A percentile compares a stretch with the other conserved stretches of the same genome.
phyloP scores from a whole-genome alignment of 1,139 yeast species.

The Debaryomycetaceae sp. region DNA sequence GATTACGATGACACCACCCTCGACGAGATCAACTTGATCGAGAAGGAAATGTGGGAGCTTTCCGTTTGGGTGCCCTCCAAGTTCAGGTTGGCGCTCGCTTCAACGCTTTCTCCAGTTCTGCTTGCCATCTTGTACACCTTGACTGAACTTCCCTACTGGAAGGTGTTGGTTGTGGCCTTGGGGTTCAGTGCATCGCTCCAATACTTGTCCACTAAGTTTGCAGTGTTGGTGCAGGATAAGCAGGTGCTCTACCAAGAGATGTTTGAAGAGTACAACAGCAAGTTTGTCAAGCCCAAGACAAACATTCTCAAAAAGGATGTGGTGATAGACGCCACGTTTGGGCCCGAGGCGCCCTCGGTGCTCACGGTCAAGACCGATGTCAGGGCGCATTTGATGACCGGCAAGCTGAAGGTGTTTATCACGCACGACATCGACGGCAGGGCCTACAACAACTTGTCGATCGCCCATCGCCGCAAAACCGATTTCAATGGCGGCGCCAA shows the following conservation, averaged over 20 bases:
- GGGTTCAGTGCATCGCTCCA: constrained; percentile 37
- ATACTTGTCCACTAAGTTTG: constrained; percentile 40
- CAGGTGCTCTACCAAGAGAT: constrained; percentile 58
- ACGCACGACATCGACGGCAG: constrained; percentile 46
- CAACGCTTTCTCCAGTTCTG: constrained; percentile 56
- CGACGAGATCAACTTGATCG: constrained; percentile 14
- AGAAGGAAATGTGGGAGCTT: constrained; percentile 46
- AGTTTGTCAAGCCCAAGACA: constrained; percentile 60
- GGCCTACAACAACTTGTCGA: constrained; percentile 13
- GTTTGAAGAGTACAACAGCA: constrained; percentile 58
- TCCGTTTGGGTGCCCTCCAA: constrained; percentile 58
- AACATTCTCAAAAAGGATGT: constrained; percentile 57
- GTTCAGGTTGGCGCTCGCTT: constrained; percentile 42
- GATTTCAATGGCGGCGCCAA: constrained; percentile 7
- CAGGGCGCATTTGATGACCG: constrained; percentile 26
- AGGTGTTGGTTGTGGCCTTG: constrained; percentile 31
- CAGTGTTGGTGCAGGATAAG: constrained; percentile 52
- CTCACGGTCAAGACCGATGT: constrained; percentile 18
- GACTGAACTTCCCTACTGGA: constrained; percentile 31
- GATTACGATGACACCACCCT: constrained; percentile 15
- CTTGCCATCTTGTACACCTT: constrained; percentile 34
- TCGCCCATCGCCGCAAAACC: constrained; percentile 8
- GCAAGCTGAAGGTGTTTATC: constrained; percentile 38
- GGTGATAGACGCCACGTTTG: constrained; percentile 56
- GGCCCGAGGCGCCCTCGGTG: constrained; percentile 19